These are phyloP conservation scores for Russula emetica DNA, from an alignment of 768 basidiomycete species.

Conservation along the genomic window DNA sequence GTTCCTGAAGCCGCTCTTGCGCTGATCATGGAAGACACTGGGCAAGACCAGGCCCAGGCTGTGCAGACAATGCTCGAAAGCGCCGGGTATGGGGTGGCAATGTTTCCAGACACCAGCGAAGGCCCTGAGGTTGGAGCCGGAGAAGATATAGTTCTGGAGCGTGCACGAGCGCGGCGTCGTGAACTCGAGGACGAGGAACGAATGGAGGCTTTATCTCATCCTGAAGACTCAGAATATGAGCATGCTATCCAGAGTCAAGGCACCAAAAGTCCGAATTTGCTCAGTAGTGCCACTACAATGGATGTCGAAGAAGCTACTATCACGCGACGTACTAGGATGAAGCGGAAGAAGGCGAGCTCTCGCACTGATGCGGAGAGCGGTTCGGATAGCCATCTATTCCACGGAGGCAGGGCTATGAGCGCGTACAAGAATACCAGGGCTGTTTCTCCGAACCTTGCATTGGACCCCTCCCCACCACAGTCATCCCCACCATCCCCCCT, in stretches of 20 bases:
- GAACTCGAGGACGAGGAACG: conserved; percentile 43
- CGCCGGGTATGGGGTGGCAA: conserved; percentile 75
- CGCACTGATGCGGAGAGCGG: conserved; percentile 15
- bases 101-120: conserved; percentile 68
- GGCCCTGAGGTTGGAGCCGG: conserved; percentile 36
- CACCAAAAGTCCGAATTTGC: conserved; percentile 18
- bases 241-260: conserved; percentile 6
- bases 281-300: conserved; percentile 9
- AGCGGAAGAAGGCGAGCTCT: conserved; percentile 25
- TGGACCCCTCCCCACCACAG: not conserved
- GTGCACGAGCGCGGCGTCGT: conserved; percentile 40
- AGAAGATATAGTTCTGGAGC: conserved; percentile 44
- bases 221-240: conserved; percentile 21
- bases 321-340: conserved; percentile 14
- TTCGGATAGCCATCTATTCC: not conserved
- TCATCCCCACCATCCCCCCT: not conserved
- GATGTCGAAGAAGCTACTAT: conserved; percentile 10
- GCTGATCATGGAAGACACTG: conserved; percentile 77
- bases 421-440: not conserved
- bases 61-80: conserved; percentile 66
- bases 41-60: conserved; percentile 45
- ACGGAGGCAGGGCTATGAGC: not conserved
- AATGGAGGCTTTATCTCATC: conserved; percentile 33
- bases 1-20: conserved; percentile 81
- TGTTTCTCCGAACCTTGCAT: not conserved